Conservation (phyloP, 2,329 filamentous ascomycete genomes). For the Akanthomyces dipterigenus region DNA sequence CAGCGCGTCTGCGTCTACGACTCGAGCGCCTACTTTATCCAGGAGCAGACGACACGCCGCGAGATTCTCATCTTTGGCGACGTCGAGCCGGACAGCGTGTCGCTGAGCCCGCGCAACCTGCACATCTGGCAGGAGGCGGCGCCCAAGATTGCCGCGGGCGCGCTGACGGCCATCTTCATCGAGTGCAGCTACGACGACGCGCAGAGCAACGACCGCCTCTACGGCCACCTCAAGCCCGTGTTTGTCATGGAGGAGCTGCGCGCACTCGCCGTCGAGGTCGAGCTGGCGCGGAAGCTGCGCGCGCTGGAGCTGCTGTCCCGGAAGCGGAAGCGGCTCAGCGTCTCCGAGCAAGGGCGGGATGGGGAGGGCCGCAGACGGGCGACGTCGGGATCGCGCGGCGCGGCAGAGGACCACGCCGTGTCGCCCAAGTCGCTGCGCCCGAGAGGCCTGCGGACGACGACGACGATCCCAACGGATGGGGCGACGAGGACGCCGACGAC, state of each 20-base stretch:
- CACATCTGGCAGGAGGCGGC: conserved; percentile 84
- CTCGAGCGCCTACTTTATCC: conserved; percentile 90
- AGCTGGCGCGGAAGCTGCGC: conserved; percentile 37
- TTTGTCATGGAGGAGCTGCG: conserved; percentile 76
- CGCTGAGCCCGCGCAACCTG: conserved; percentile 72
- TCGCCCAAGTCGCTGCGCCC: conserved; percentile 43
- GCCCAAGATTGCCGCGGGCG: conserved; percentile 68
- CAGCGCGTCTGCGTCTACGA: conserved; percentile 63
- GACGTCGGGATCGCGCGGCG: conserved; percentile 17
- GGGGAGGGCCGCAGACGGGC: background rate
- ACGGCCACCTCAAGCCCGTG: conserved; percentile 79
- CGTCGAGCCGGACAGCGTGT: conserved; percentile 85
- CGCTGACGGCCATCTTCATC: conserved; percentile 78
- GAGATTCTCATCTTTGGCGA: conserved; percentile 95
- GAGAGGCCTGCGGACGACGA: conserved; percentile 14
- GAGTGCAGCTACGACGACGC: conserved; percentile 90
- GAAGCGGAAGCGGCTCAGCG: conserved; percentile 57
- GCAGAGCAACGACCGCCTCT: conserved; percentile 69
- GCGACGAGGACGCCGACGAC: conserved; percentile 5
- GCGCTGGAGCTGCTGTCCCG: conserved; percentile 32
- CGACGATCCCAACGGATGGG: too few relatives aligned
- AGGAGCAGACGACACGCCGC: conserved; percentile 59
- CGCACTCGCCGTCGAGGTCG: conserved; percentile 64
- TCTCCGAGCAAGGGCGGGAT: conserved; percentile 19
- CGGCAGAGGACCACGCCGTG: conserved; percentile 39